Evolutionary conservation across 1,139 yeast species (phyloP).

Genomic region (Blastobotrys illinoisensis): DNA sequence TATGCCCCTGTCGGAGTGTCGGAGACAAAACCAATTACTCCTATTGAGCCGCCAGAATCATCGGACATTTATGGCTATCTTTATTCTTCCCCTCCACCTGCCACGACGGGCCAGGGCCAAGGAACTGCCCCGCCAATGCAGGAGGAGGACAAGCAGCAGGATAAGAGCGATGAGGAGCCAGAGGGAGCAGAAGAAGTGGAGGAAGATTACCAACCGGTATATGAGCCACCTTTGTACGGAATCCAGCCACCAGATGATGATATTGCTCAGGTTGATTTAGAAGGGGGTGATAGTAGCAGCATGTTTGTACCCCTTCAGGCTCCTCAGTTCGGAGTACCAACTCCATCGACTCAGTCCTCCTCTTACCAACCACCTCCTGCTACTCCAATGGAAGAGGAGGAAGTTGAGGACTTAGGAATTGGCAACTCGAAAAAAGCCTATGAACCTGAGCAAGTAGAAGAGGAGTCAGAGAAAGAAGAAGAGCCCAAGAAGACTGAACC

Average conservation of each 20-base stretch:
- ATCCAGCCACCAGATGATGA: conserved; percentile 17
- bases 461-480: conserved; percentile 16
- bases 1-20: background rate
- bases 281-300: conserved; percentile 3
- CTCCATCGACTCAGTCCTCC: conserved; percentile 6
- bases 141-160: background rate
- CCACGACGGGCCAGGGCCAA: background rate
- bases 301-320: conserved; percentile 10
- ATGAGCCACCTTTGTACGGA: conserved; percentile 22
- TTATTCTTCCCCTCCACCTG: background rate
- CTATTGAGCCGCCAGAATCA: background rate
- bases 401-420: conserved; percentile 31
- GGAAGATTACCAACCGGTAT: conserved; percentile 18
- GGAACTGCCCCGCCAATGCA: background rate
- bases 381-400: conserved; percentile 27
- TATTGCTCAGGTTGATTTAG: background rate
- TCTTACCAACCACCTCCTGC: conserved; percentile 5
- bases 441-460: conserved; percentile 13
- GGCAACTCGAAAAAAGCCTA: conserved; percentile 21
- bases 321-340: conserved; percentile 2
- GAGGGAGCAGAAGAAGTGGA: conserved; percentile 17
- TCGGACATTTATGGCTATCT: conserved; percentile 14
- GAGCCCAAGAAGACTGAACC: conserved; percentile 15
- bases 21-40: background rate
- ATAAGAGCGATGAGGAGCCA: background rate